Percentiles rank a stretch among this genome's conserved stretches.
phyloP scores from a whole-genome alignment of 2,329 filamentous ascomycete genomes.

The Colletotrichum sp. region DNA sequence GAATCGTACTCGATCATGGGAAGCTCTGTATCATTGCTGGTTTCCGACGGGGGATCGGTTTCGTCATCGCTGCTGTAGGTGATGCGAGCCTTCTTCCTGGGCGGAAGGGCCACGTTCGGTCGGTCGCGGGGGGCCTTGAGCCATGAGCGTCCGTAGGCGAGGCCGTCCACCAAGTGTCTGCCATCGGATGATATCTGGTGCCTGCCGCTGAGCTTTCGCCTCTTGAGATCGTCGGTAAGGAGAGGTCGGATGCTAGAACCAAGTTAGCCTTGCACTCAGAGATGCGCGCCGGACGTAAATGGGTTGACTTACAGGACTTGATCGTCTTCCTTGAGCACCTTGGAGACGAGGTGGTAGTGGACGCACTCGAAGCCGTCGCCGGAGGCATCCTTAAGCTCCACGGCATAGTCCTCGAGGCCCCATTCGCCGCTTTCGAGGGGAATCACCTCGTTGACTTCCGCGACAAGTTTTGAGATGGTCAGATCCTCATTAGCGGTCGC shows the following conservation, averaged over 20 bases:
- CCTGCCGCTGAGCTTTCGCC: conserved; percentile 76
- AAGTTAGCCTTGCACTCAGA: conserved; percentile 15
- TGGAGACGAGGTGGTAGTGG: conserved; percentile 77
- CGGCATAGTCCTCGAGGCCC: conserved; percentile 89
- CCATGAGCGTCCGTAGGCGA: conserved; percentile 80
- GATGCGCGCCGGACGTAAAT: not conserved
- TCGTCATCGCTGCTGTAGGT: conserved; percentile 40
- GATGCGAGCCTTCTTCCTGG: conserved; percentile 71
- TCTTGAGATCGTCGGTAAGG: conserved; percentile 74
- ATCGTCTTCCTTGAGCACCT: conserved; percentile 81
- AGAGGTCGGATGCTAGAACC: conserved; percentile 75
- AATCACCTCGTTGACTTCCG: conserved; percentile 78
- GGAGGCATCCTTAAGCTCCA: conserved; percentile 67
- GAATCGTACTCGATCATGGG: conserved; percentile 20
- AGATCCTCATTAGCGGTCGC: conserved; percentile 61
- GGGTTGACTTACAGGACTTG: conserved; percentile 70
- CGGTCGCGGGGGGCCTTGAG: conserved; percentile 64
- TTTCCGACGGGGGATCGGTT: conserved; percentile 42
- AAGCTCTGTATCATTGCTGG: conserved; percentile 31
- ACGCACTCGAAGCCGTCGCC: conserved; percentile 81
- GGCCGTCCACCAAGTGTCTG: conserved; percentile 81
- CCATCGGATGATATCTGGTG: conserved; percentile 82
- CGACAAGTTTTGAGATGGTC: conserved; percentile 78
- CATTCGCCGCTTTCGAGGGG: conserved; percentile 83
- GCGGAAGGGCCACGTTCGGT: conserved; percentile 73